These are phyloP conservation scores for Candida gorgasii DNA, from an alignment of 805 yeast species.

Conservation along the genomic window DNA sequence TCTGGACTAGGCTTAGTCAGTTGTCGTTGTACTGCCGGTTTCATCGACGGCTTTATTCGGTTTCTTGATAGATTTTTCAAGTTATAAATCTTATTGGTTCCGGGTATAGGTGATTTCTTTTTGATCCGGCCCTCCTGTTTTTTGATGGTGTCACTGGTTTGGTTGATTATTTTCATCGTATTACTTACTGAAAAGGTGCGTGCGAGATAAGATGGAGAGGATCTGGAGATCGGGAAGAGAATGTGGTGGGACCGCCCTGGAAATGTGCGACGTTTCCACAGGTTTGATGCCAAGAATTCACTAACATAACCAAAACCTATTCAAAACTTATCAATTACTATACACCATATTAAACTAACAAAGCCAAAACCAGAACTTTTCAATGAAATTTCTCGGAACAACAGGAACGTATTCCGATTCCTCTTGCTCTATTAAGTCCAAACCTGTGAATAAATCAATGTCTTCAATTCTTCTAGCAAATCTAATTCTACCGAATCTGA, in stretches of 20 bases:
- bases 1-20: neutral
- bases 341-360: too few relatives aligned
- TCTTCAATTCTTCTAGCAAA: constrained; percentile 45
- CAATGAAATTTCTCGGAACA: constrained; percentile 39
- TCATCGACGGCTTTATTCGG: neutral
- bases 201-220: too few relatives aligned
- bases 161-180: constrained; percentile 3
- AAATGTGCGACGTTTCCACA: too few relatives aligned
- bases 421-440: constrained; percentile 58
- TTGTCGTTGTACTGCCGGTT: neutral
- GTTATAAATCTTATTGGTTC: neutral
- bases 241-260: too few relatives aligned
- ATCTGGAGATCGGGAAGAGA: too few relatives aligned
- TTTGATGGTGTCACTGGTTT: neutral
- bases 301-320: too few relatives aligned
- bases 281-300: too few relatives aligned
- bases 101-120: neutral
- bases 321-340: too few relatives aligned
- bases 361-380: constrained; percentile 45
- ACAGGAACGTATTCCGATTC: constrained; percentile 39
- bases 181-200: too few relatives aligned
- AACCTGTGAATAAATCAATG: constrained; percentile 60
- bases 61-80: neutral
- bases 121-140: neutral
- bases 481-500: constrained; percentile 5